These are phyloP conservation scores for Zygosaccharomyces pseudobailii DNA, from an alignment of 1,139 yeast genomes.

Conservation along the genomic window DNA sequence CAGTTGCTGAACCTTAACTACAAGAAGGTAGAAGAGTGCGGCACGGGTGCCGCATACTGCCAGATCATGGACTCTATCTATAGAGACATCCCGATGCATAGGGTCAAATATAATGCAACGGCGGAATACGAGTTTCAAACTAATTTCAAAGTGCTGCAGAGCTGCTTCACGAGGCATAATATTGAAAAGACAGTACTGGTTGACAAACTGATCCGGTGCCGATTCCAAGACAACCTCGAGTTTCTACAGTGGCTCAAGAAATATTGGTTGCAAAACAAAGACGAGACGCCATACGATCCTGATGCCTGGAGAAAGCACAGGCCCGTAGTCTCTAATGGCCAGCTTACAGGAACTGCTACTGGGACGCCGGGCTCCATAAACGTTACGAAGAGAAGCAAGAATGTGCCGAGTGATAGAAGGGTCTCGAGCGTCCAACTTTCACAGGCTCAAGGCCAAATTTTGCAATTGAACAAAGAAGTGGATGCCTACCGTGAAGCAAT, in stretches of 20 bases:
- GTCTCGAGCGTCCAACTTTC: not conserved
- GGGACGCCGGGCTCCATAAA: conserved; percentile 10
- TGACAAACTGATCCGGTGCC: conserved; percentile 76
- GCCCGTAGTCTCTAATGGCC: conserved; percentile 24
- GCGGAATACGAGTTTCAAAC: conserved; percentile 73
- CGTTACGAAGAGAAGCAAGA: conserved; percentile 20
- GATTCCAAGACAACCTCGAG: conserved; percentile 90
- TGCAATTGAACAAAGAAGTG: conserved; percentile 40
- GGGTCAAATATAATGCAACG: conserved; percentile 65
- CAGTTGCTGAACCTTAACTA: conserved; percentile 59
- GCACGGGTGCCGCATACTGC: conserved; percentile 92
- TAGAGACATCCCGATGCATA: conserved; percentile 73
- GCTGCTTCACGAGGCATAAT: conserved; percentile 63
- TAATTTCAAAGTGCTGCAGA: conserved; percentile 82
- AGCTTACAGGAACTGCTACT: conserved; percentile 10
- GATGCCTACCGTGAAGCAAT: conserved; percentile 49
- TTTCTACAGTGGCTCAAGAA: conserved; percentile 87
- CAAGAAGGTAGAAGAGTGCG: conserved; percentile 86
- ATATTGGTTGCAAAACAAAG: conserved; percentile 74
- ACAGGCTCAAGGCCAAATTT: not conserved
- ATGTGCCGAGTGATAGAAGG: conserved; percentile 3
- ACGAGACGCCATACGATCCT: conserved; percentile 67
- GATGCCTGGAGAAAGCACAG: conserved; percentile 45
- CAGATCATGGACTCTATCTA: conserved; percentile 83
- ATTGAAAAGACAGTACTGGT: conserved; percentile 77